Evolutionary conservation across 257 asterid species (phyloP), one percentile per base, ranked within the genome.

Genomic region (Fraxinus americana): DNA sequence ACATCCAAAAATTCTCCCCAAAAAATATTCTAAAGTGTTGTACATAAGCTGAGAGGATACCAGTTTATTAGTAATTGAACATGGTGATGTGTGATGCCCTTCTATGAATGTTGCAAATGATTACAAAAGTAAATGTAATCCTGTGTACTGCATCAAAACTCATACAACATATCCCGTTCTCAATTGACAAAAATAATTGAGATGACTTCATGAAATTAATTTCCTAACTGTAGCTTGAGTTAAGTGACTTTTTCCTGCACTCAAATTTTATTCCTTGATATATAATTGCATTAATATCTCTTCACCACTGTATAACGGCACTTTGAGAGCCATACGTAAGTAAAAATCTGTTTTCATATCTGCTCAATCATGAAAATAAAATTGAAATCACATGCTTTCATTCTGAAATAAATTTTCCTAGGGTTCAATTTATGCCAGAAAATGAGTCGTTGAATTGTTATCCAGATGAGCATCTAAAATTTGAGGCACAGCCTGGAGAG

Each of bases 381-480:
- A 70, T 30, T 41, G 68, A 29, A 70, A 13, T 74, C 35, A 59
- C 25, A 14, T 82, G 70, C n/a, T 68, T 23, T 25, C 79, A 29
- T 79, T 50, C 54, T 72, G 23, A 70, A 30, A 76, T 65, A 50
- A 67, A 39, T 21, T 50, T 2, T 67, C 39, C 9, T 39, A 21
- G 23, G 45, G 35, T 75, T 25, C 34, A 23, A 61, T 61, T 41
- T 48, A 30, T 48, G 39, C 67, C 78, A 65, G 21, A 41, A 71
- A 66, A 57, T 79, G 75, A 69, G 48, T 14, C 32, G 35, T 12
- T 76, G 43, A 80, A 70, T 78, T 80, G 73, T 80, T 81, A 32
- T 48, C 57, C 87, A 88, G 96, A 82, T 84, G 94, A 84, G 68
- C 82, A 78, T 74, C 52, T 59, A 73, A 78, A 82, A 70, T 76